Conservation (phyloP, 176 grass and related monocot genomes). For the Dendrocalamus sinicus region DNA sequence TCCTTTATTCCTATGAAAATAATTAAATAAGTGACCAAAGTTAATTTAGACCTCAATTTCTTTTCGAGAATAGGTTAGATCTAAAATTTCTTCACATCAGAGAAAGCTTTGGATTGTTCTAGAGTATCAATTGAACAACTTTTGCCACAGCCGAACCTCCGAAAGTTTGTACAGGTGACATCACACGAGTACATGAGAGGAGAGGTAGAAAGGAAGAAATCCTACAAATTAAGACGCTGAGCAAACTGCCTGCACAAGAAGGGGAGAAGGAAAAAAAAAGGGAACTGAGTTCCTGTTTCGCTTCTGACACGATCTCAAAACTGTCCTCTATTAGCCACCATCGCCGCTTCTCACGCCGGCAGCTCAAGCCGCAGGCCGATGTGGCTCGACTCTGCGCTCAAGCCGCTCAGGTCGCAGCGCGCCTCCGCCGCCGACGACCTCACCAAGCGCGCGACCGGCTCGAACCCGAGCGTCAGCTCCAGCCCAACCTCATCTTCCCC, state of each 20-base stretch:
- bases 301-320: conserved; percentile 37
- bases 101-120: conserved; percentile 4
- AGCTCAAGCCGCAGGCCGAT: conserved; percentile 42
- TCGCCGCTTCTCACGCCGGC: conserved; percentile 2
- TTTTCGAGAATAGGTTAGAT: neutral
- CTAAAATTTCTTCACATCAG: neutral
- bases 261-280: too few species aligned
- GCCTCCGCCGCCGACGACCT: neutral
- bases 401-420: neutral
- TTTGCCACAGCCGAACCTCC: neutral
- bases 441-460: neutral
- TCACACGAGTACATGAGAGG: neutral
- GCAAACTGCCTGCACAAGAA: neutral
- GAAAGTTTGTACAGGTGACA: conserved; percentile 32
- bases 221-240: neutral
- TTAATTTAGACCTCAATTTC: neutral
- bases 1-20: neutral
- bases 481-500: conserved; percentile 37
- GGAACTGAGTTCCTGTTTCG: neutral
- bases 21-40: neutral
- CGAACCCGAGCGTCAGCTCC: conserved; percentile 61
- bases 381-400: conserved; percentile 21
- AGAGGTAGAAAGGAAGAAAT: neutral
- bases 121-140: neutral
- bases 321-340: neutral